Evolutionary conservation across 2,329 filamentous ascomycete genomes (phyloP).

Genomic region (Furcasterigmium furcatum): DNA sequence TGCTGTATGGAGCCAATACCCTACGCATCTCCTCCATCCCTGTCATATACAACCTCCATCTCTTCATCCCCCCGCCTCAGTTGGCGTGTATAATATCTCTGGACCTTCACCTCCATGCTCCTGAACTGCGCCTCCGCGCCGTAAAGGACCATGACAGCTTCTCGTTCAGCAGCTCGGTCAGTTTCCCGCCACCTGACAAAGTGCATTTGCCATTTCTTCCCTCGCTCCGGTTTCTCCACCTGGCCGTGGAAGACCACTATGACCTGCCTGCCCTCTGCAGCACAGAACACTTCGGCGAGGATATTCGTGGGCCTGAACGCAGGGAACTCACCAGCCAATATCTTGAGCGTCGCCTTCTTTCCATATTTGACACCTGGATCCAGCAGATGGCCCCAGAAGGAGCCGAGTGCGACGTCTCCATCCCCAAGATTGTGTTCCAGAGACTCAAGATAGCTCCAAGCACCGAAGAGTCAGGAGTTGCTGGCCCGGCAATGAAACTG

Average conservation of each 20-base stretch:
- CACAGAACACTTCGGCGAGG: neutral
- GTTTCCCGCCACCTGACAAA: neutral
- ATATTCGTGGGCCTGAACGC: too few relatives aligned
- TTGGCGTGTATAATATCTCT: neutral
- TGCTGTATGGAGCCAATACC: neutral
- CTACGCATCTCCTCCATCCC: neutral
- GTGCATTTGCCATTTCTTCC: neutral
- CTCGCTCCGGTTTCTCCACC: neutral
- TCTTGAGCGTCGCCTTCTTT: neutral
- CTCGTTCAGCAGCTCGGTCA: neutral
- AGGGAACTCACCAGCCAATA: too few relatives aligned
- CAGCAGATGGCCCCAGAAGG: neutral
- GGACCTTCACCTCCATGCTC: neutral
- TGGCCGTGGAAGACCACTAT: neutral
- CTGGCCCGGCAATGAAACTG: too few relatives aligned
- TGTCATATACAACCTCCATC: neutral
- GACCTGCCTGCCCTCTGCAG: neutral
- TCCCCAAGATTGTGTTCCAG: too few relatives aligned
- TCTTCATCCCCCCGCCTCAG: neutral
- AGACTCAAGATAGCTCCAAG: too few relatives aligned
- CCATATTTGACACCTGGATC: neutral
- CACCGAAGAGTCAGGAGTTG: too few relatives aligned
- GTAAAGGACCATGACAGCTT: neutral
- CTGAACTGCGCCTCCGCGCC: too few relatives aligned
- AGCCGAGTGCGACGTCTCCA: neutral